Evolutionary conservation across 129 eudicot genomes (phyloP).

Genomic region (Tagetes erecta): DNA sequence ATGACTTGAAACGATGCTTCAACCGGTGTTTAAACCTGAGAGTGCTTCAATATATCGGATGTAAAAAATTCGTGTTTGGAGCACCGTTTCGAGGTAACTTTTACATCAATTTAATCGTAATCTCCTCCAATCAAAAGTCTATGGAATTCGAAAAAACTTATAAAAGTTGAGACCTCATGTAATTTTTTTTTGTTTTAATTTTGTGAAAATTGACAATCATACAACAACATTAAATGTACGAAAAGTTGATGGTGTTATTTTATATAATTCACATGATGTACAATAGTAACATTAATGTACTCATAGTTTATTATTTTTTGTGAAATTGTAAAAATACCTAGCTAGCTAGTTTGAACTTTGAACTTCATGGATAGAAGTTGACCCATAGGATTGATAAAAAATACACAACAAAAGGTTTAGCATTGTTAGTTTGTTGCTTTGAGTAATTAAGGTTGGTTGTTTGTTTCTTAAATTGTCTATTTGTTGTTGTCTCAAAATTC

Average conservation of each 20-base stretch:
- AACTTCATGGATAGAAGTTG: conserved; percentile 26
- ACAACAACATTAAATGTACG: background rate
- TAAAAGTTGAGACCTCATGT: too few relatives aligned
- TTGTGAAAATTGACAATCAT: background rate
- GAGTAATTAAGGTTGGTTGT: background rate
- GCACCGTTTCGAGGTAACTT: too few relatives aligned
- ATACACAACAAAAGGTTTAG: conserved; percentile 13
- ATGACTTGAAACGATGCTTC: too few relatives aligned
- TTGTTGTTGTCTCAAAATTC: conserved; percentile 30
- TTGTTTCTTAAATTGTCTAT: conserved; percentile 28
- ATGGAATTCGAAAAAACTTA: too few relatives aligned
- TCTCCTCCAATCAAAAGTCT: too few relatives aligned
- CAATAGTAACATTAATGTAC: background rate
- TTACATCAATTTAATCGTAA: too few relatives aligned
- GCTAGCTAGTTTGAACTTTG: background rate
- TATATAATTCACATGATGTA: background rate
- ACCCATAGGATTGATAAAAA: conserved; percentile 8
- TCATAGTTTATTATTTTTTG: background rate
- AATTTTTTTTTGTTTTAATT: background rate
- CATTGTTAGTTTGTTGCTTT: conserved; percentile 14
- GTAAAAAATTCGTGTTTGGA: too few relatives aligned
- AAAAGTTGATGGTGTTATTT: background rate
- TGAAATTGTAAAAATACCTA: background rate
- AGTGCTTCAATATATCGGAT: too few relatives aligned
- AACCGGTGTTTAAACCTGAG: too few relatives aligned